Conservation (phyloP, 2,329 filamentous ascomycete species). For the Fusarium sp. region DNA sequence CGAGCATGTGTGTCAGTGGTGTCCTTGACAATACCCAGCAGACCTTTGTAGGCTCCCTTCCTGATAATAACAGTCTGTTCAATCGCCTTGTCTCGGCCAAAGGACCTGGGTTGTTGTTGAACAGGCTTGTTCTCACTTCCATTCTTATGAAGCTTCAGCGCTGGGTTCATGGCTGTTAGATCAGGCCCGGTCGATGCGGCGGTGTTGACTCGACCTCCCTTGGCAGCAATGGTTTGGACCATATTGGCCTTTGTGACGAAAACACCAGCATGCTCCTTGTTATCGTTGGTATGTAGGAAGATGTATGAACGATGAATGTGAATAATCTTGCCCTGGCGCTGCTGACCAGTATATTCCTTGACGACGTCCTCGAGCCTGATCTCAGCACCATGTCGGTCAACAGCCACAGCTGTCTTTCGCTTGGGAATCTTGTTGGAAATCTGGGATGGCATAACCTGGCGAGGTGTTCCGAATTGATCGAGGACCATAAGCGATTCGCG, state of each 20-base stretch:
- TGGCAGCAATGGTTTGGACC: constrained; percentile 91
- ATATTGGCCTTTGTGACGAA: constrained; percentile 89
- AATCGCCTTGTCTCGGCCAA: constrained; percentile 83
- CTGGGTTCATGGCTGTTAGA: constrained; percentile 91
- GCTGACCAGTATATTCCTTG: constrained; percentile 87
- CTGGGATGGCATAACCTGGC: constrained; percentile 88
- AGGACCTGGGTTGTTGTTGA: constrained; percentile 80
- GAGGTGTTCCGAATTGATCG: constrained; percentile 87
- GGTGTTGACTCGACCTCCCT: constrained; percentile 81
- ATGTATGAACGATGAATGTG: constrained; percentile 95
- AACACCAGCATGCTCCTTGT: constrained; percentile 87
- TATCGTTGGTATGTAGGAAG: constrained; percentile 86
- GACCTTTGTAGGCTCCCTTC: constrained; percentile 89
- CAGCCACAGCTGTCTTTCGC: constrained; percentile 86
- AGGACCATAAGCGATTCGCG: constrained; percentile 90
- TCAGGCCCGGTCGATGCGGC: constrained; percentile 72
- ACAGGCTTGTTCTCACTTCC: constrained; percentile 59
- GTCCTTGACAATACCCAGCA: constrained; percentile 95
- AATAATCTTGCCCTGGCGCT: constrained; percentile 86
- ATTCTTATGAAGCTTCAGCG: constrained; percentile 76
- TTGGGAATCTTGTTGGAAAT: constrained; percentile 89
- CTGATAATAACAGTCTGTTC: constrained; percentile 92
- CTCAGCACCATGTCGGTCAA: constrained; percentile 92
- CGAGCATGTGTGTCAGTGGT: constrained; percentile 86
- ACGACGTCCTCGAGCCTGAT: constrained; percentile 93